Conservation (phyloP, 495 filamentous ascomycete genomes). For the Xylaria scruposa region DNA sequence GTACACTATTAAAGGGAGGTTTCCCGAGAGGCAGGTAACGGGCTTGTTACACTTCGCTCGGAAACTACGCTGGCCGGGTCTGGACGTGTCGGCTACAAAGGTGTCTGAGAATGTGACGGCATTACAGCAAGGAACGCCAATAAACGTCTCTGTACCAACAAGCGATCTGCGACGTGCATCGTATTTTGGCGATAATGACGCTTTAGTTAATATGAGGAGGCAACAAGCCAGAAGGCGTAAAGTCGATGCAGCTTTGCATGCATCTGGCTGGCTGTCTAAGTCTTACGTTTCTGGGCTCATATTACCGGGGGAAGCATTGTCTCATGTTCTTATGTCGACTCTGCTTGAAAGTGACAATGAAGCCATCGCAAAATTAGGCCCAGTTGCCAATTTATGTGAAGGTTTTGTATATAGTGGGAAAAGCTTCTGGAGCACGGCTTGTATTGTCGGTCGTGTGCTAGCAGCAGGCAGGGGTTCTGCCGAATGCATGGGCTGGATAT, state of each 20-base stretch:
- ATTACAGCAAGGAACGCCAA: slow-evolving; percentile 47
- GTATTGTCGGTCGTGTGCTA: slow-evolving; percentile 77
- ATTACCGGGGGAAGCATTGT: slow-evolving; percentile 74
- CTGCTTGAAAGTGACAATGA: slow-evolving; percentile 76
- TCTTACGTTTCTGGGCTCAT: slow-evolving; percentile 81
- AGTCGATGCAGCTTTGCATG: slow-evolving; percentile 54
- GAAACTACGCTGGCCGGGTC: slow-evolving; percentile 61
- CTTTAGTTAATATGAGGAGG: slow-evolving; percentile 35
- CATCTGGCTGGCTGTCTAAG: slow-evolving; percentile 79
- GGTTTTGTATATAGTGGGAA: slow-evolving; percentile 73
- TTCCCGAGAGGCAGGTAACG: slow-evolving; percentile 57
- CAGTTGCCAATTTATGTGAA: slow-evolving; percentile 75
- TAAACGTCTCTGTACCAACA: slow-evolving; percentile 49
- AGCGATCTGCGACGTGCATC: slow-evolving; percentile 50
- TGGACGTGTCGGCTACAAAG: slow-evolving; percentile 46
- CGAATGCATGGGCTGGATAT: slow-evolving; percentile 84
- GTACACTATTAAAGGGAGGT: slow-evolving; percentile 52
- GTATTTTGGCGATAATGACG: slow-evolving; percentile 44
- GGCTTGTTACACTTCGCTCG: slow-evolving; percentile 65
- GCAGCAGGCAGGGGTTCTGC: slow-evolving; percentile 67
- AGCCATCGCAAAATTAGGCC: slow-evolving; percentile 69
- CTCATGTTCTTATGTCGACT: slow-evolving; percentile 79
- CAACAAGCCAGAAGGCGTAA: slow-evolving; percentile 42
- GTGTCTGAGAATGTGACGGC: slow-evolving; percentile 49
- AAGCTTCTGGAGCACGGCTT: slow-evolving; percentile 85